These are phyloP conservation scores for Pseudocercospora macadamiae DNA, from an alignment of 2,329 filamentous ascomycete species.

Conservation along the genomic window DNA sequence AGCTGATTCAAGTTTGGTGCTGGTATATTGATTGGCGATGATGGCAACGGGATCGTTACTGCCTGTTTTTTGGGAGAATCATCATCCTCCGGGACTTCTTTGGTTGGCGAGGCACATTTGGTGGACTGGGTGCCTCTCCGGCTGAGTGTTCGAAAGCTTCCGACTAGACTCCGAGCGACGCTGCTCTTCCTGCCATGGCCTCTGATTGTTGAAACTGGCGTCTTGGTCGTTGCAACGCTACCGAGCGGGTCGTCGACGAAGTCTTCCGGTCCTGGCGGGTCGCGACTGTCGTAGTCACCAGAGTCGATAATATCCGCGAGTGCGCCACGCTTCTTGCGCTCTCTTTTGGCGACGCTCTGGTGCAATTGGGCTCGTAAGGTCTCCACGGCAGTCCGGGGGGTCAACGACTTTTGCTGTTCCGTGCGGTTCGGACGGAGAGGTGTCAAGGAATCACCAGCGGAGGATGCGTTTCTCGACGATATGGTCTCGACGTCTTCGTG, in stretches of 20 bases:
- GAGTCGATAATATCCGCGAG: slow-evolving; percentile 16
- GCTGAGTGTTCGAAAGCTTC: slow-evolving; percentile 29
- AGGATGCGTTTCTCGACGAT: neutral
- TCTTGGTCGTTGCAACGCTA: neutral
- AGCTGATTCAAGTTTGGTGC: slow-evolving; percentile 30
- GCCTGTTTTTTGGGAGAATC: slow-evolving; percentile 17
- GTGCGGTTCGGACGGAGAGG: slow-evolving; percentile 14
- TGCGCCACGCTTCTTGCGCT: slow-evolving; percentile 19
- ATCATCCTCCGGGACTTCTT: slow-evolving; percentile 1
- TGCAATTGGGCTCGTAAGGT: slow-evolving; percentile 26
- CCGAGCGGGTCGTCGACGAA: neutral
- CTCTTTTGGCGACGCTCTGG: slow-evolving; percentile 15
- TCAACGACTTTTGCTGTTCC: slow-evolving; percentile 20
- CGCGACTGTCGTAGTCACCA: neutral
- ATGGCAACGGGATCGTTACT: slow-evolving; percentile 26
- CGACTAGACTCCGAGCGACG: slow-evolving; percentile 30
- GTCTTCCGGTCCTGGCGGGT: slow-evolving; percentile 5
- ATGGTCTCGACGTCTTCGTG: neutral
- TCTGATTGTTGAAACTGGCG: slow-evolving; percentile 11
- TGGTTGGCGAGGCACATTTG: slow-evolving; percentile 15
- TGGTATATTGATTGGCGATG: slow-evolving; percentile 32
- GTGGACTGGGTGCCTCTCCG: slow-evolving; percentile 13
- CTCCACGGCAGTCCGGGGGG: slow-evolving; percentile 25
- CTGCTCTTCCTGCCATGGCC: slow-evolving; percentile 24
- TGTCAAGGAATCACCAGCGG: slow-evolving; percentile 10